Evolutionary conservation across 2,329 filamentous ascomycete species (phyloP).

Genomic region (Botrytis tulipae): DNA sequence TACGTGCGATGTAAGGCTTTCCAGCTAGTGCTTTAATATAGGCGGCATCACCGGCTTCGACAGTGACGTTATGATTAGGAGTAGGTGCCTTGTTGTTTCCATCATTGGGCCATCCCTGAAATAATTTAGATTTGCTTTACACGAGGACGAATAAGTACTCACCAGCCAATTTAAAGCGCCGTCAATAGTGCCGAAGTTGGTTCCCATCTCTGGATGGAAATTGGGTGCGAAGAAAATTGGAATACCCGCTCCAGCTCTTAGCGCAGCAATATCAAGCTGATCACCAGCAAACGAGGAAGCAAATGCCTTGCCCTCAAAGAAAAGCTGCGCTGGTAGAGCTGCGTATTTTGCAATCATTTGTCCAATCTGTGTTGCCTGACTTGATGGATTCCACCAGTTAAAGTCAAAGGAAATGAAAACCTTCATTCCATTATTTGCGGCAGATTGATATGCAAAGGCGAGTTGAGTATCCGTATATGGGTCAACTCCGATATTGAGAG

Average conservation of each 20-base stretch:
- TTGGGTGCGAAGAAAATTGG: conserved; percentile 32
- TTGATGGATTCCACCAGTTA: conserved; percentile 26
- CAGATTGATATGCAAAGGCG: conserved; percentile 35
- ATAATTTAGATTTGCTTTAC: no score
- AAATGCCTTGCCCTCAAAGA: conserved; percentile 38
- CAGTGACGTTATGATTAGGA: conserved; percentile 26
- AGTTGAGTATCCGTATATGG: conserved; percentile 37
- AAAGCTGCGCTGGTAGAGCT: conserved; percentile 39
- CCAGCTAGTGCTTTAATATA: conserved; percentile 27
- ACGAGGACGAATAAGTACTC: neutral
- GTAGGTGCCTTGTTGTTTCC: conserved; percentile 32
- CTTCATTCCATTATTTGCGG: conserved; percentile 34
- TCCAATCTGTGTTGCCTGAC: conserved; percentile 29
- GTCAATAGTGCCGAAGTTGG: conserved; percentile 26
- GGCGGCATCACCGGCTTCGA: conserved; percentile 26
- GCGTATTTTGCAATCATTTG: conserved; percentile 36
- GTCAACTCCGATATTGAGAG: conserved; percentile 39
- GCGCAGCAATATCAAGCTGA: conserved; percentile 42
- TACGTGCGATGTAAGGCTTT: conserved; percentile 32
- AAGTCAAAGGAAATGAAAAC: conserved; percentile 41
- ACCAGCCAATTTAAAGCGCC: conserved; percentile 32
- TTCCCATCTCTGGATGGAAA: conserved; percentile 28
- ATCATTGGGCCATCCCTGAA: conserved; percentile 30
- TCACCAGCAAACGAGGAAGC: conserved; percentile 53
- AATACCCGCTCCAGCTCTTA: conserved; percentile 39